Percentiles rank a stretch among this genome's conserved stretches.
phyloP scores from a whole-genome alignment of 176 grass and related monocot species.

The Saccharum officinarum region DNA sequence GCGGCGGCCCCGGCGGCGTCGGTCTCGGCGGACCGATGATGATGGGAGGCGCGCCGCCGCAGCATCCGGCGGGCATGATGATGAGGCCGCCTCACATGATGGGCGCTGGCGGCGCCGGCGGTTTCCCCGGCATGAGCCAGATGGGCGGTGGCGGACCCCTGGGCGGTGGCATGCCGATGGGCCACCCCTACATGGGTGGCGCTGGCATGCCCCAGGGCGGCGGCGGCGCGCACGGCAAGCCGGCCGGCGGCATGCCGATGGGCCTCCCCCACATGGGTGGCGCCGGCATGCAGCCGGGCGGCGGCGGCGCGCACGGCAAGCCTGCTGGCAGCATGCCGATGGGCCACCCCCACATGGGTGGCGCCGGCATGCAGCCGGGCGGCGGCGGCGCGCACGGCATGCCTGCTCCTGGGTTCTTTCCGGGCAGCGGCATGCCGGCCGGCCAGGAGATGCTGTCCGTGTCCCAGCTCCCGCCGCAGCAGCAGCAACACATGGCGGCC shows the following conservation, averaged over 20 bases:
- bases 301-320: constrained; percentile 26
- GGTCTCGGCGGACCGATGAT: not conserved
- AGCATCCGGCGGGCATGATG: constrained; percentile 38
- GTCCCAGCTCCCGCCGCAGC: constrained; percentile 43
- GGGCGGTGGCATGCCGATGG: constrained; percentile 52
- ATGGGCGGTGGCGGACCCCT: constrained; percentile 58
- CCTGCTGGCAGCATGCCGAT: constrained; percentile 37
- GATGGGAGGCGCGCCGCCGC: constrained; percentile 19
- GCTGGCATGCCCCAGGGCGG: not conserved
- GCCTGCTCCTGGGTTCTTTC: constrained; percentile 27
- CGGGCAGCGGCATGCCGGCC: constrained; percentile 13
- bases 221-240: not conserved
- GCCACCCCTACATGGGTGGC: not conserved
- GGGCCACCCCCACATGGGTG: constrained; percentile 46
- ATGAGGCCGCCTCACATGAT: constrained; percentile 42
- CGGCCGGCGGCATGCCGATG: not conserved
- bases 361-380: constrained; percentile 3
- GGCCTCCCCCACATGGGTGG: constrained; percentile 33
- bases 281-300: constrained; percentile 49
- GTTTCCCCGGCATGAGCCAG: constrained; percentile 48
- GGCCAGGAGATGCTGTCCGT: constrained; percentile 44
- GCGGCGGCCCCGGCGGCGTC: not conserved
- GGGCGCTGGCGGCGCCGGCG: constrained; percentile 22
- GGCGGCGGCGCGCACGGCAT: constrained; percentile 29
- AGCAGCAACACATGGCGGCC: constrained; percentile 33